Conservation (phyloP, 768 basidiomycete species). For the Mycena venus region DNA sequence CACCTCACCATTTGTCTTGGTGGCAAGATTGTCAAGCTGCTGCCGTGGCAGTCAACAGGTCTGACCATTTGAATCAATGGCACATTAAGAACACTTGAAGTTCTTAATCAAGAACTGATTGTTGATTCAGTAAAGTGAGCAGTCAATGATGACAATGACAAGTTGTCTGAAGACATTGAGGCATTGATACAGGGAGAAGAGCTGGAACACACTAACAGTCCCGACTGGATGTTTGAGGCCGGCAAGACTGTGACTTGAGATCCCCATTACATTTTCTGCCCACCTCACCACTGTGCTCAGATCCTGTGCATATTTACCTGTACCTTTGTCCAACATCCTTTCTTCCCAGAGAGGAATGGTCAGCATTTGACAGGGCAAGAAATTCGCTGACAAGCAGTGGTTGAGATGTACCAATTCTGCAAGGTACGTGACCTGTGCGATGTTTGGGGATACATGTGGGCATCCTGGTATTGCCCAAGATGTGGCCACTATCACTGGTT, state of each 20-base stretch:
- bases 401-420: too few relatives aligned
- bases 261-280: slow-evolving; percentile 44
- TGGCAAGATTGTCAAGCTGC: not conserved
- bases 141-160: slow-evolving; percentile 12
- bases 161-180: slow-evolving; percentile 29
- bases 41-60: not conserved
- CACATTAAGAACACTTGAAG: not conserved
- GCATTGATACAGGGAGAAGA: not conserved
- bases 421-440: too few relatives aligned
- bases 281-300: slow-evolving; percentile 38
- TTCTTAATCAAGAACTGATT: too few relatives aligned
- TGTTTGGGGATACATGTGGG: too few relatives aligned
- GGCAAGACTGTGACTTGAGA: slow-evolving; percentile 35
- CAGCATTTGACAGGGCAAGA: too few relatives aligned
- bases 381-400: too few relatives aligned
- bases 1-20: not conserved
- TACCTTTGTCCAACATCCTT: too few relatives aligned
- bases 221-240: slow-evolving; percentile 45
- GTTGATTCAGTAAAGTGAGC: too few relatives aligned
- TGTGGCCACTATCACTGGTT: too few relatives aligned
- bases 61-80: not conserved
- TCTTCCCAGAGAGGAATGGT: too few relatives aligned
- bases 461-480: too few relatives aligned
- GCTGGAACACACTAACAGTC: slow-evolving; percentile 16
- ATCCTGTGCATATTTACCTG: too few relatives aligned